Conservation (phyloP, 1,139 yeast species). For the Scheffersomyces illinoinensis region DNA sequence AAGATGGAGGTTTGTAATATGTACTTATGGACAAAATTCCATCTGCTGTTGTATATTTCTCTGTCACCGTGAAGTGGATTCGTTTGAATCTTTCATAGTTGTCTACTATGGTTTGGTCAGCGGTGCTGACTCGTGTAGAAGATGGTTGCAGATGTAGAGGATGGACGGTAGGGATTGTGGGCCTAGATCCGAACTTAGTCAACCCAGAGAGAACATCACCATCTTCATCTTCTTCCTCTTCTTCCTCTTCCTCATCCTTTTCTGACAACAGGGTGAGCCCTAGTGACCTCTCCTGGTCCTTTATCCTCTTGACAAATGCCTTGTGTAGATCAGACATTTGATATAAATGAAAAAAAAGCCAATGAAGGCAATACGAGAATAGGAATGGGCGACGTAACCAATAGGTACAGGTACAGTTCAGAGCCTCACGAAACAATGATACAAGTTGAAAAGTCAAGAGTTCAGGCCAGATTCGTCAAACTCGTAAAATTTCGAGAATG, state of each 20-base stretch:
- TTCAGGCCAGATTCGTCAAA: not conserved
- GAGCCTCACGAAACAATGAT: not conserved
- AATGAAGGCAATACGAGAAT: too few species aligned
- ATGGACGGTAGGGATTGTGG: conserved; percentile 14
- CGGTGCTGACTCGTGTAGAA: conserved; percentile 17
- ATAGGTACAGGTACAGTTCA: not conserved
- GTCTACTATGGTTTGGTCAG: conserved; percentile 21
- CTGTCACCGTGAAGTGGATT: conserved; percentile 6
- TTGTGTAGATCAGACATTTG: conserved; percentile 14
- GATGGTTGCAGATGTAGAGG: conserved; percentile 37
- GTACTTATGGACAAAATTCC: conserved; percentile 40
- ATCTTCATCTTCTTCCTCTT: conserved; percentile 1
- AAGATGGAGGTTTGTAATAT: conserved; percentile 58
- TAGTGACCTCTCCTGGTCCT: conserved; percentile 36
- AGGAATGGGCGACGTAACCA: not conserved
- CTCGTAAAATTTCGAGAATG: not conserved
- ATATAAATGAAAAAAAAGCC: not conserved
- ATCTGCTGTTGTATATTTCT: conserved; percentile 5
- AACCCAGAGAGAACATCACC: not conserved
- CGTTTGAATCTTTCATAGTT: conserved; percentile 7
- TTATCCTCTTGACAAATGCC: conserved; percentile 37
- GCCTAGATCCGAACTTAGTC: not conserved
- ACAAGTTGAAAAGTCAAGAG: not conserved
- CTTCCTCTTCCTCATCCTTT: conserved; percentile 18
- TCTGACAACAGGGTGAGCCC: conserved; percentile 37